phyloP scores from a whole-genome alignment of 2,329 filamentous ascomycete species.

The Rachicladosporium sp. region DNA sequence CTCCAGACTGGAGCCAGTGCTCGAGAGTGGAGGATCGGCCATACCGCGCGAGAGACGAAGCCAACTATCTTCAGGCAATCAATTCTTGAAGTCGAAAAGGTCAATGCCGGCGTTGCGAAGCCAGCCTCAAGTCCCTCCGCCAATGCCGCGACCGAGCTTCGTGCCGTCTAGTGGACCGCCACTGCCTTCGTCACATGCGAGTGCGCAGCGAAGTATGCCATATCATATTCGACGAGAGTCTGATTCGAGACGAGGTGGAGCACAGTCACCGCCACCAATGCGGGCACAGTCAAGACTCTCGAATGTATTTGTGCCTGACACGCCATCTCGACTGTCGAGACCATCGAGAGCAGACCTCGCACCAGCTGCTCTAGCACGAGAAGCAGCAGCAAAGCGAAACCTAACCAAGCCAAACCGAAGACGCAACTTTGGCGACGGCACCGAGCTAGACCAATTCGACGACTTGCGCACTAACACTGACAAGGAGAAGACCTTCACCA shows the following conservation, averaged over 20 bases:
- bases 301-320: slow-evolving; percentile 36
- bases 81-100: slow-evolving; percentile 46
- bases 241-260: slow-evolving; percentile 41
- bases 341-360: slow-evolving; percentile 28
- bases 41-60: slow-evolving; percentile 47
- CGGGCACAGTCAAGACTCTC: slow-evolving; percentile 36
- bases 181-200: slow-evolving; percentile 65
- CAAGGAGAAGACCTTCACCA: slow-evolving; percentile 70
- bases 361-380: slow-evolving; percentile 36
- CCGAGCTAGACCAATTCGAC: slow-evolving; percentile 85
- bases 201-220: slow-evolving; percentile 49
- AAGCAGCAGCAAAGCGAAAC: slow-evolving; percentile 52
- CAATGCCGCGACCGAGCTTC: slow-evolving; percentile 50
- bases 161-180: slow-evolving; percentile 63
- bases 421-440: slow-evolving; percentile 78
- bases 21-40: slow-evolving; percentile 71
- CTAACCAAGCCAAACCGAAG: slow-evolving; percentile 59
- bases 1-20: slow-evolving; percentile 80
- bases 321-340: slow-evolving; percentile 31
- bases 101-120: slow-evolving; percentile 47
- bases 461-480: slow-evolving; percentile 81
- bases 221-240: slow-evolving; percentile 72
- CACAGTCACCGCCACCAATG: slow-evolving; percentile 31
- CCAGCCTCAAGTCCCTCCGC: slow-evolving; percentile 10
- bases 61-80: slow-evolving; percentile 40